These are phyloP conservation scores for Cyclotella distinguenda DNA, from an alignment of 108 stramenopile species.

Conservation along the genomic window DNA sequence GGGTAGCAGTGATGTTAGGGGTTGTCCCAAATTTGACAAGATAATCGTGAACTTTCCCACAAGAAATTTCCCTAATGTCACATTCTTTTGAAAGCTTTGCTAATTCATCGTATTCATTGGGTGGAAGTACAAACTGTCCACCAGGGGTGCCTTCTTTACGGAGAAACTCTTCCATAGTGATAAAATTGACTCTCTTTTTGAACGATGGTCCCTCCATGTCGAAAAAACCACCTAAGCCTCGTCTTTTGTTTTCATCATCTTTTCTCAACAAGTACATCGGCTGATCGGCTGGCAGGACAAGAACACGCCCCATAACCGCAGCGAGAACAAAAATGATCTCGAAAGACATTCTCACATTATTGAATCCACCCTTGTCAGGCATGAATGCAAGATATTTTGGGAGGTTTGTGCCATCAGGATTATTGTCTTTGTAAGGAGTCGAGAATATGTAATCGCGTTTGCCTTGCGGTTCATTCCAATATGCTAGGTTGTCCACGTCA, in stretches of 20 bases:
- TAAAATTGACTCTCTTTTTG: slow-evolving; percentile 42
- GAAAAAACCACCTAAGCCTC: slow-evolving; percentile 76
- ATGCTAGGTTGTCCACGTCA: slow-evolving; percentile 53
- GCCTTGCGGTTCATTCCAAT: slow-evolving; percentile 71
- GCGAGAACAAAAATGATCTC: slow-evolving; percentile 79
- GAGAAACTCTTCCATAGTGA: slow-evolving; percentile 62
- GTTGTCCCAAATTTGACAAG: slow-evolving; percentile 39
- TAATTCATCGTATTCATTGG: slow-evolving; percentile 35
- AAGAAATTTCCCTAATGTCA: slow-evolving; percentile 18
- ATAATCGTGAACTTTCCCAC: slow-evolving; percentile 47
- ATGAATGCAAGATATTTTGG: slow-evolving; percentile 23
- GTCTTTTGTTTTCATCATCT: slow-evolving; percentile 50
- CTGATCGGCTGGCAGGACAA: slow-evolving; percentile 82
- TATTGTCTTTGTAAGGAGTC: slow-evolving; percentile 36
- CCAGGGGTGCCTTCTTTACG: slow-evolving; percentile 43
- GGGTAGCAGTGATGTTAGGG: slow-evolving; percentile 41
- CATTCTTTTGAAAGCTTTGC: slow-evolving; percentile 45
- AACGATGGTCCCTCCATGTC: slow-evolving; percentile 49
- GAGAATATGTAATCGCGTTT: slow-evolving; percentile 44
- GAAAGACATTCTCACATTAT: slow-evolving; percentile 66
- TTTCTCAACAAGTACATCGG: slow-evolving; percentile 70
- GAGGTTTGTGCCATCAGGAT: slow-evolving; percentile 23
- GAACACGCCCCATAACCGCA: slow-evolving; percentile 67
- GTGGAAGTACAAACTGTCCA: slow-evolving; percentile 50
- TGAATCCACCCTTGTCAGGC: slow-evolving; percentile 1